phyloP scores from a whole-genome alignment of 176 grass and related monocot species.

The Oryza brachyantha region DNA sequence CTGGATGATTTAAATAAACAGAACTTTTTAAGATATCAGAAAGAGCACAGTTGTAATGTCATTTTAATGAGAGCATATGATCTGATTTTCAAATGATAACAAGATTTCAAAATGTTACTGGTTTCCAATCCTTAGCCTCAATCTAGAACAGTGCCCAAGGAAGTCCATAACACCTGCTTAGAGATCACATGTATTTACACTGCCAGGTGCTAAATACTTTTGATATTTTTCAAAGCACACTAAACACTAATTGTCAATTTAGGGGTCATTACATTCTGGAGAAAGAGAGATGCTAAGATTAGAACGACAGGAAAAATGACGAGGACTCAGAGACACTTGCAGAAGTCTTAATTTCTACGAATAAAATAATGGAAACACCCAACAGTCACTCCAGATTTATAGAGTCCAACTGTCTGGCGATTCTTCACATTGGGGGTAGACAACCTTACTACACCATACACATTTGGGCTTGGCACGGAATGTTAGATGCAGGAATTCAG shows the following conservation, averaged over 20 bases:
- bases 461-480: background rate
- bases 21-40: background rate
- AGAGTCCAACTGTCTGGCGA: background rate
- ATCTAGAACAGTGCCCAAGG: background rate
- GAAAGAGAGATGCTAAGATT: background rate
- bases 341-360: background rate
- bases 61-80: slow-evolving; percentile 1
- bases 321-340: background rate
- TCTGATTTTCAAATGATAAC: background rate
- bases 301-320: background rate
- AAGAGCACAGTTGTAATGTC: background rate
- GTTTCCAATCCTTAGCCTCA: background rate
- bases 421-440: background rate
- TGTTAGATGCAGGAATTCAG: background rate
- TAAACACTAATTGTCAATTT: background rate
- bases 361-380: background rate
- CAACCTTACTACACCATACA: background rate
- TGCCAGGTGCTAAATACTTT: background rate
- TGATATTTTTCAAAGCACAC: background rate
- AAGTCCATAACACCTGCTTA: slow-evolving; percentile 7
- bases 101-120: background rate
- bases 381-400: background rate
- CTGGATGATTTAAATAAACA: background rate
- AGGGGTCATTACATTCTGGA: no score
- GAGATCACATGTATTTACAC: background rate